Percentiles rank a stretch among this genome's conserved stretches.
Evolutionary conservation across 805 yeast species (phyloP).

Genomic region (Pichia gijzeniarum): DNA sequence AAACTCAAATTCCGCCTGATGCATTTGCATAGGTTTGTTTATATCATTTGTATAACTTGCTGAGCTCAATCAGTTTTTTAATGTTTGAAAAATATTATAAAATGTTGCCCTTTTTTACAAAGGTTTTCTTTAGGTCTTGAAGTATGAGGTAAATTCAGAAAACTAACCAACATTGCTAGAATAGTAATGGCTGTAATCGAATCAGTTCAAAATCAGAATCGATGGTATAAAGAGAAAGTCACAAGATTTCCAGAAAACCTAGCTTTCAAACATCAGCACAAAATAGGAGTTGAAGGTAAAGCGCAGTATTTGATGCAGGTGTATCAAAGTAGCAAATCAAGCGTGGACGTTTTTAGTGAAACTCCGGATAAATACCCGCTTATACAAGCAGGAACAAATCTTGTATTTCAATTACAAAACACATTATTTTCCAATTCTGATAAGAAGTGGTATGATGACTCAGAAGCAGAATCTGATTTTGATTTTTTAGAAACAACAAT

Average conservation of each 20-base stretch:
- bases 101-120: neutral
- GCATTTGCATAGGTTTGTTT: conserved; percentile 34
- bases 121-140: too few species aligned
- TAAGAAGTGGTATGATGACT: neutral
- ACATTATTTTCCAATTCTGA: too few species aligned
- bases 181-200: neutral
- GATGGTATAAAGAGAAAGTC: conserved; percentile 8
- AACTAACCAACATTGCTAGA: conserved; percentile 1
- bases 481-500: too few species aligned
- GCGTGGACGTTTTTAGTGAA: too few species aligned
- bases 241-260: neutral
- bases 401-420: too few species aligned
- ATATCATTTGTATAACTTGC: neutral
- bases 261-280: too few species aligned
- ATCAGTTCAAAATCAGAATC: conserved; percentile 2
- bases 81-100: too few species aligned
- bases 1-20: conserved; percentile 45
- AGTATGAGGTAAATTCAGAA: neutral
- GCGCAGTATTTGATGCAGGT: neutral
- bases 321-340: neutral
- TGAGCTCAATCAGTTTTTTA: too few species aligned
- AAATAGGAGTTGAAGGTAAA: neutral
- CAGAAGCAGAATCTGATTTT: neutral
- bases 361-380: too few species aligned
- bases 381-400: too few species aligned